These are phyloP conservation scores for Aspergillus ochraceus DNA, from an alignment of 2,329 filamentous ascomycete genomes.

Conservation along the genomic window DNA sequence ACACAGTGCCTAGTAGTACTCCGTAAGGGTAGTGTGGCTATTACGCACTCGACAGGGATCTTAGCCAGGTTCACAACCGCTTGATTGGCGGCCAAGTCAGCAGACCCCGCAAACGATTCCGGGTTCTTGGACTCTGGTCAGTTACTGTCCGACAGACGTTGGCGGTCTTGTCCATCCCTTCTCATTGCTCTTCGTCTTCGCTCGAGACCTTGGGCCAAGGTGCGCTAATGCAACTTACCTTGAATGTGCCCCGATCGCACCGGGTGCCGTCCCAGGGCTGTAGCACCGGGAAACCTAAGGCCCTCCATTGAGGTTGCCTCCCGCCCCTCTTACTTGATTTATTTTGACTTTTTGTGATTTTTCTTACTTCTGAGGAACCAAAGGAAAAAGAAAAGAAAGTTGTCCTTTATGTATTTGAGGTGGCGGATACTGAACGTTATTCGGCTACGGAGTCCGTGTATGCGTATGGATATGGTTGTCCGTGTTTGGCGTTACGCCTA, in stretches of 20 bases:
- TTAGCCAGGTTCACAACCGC: slow-evolving; percentile 5
- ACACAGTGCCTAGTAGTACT: too few species aligned
- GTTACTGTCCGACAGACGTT: slow-evolving; percentile 9
- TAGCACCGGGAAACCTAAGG: slow-evolving; percentile 37
- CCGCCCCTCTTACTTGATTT: background rate
- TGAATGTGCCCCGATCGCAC: slow-evolving; percentile 16
- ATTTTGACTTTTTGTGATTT: background rate
- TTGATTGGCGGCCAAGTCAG: slow-evolving; percentile 13
- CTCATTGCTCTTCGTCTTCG: slow-evolving; percentile 3
- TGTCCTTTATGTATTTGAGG: background rate
- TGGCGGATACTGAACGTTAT: background rate
- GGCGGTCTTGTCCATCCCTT: background rate
- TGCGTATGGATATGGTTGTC: background rate
- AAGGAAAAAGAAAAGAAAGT: background rate
- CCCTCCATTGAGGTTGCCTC: slow-evolving; percentile 21
- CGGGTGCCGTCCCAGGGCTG: slow-evolving; percentile 33
- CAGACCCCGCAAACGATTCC: slow-evolving; percentile 17
- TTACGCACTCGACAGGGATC: slow-evolving; percentile 13
- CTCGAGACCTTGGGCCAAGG: slow-evolving; percentile 22
- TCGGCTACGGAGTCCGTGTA: too few species aligned
- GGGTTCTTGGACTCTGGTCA: slow-evolving; percentile 12
- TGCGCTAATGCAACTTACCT: slow-evolving; percentile 42
- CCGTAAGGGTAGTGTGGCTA: background rate
- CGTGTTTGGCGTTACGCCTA: background rate
- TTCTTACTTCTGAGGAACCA: background rate